Percentiles rank a stretch among this genome's conserved stretches.
These are phyloP conservation scores for Luffa acutangula DNA, from an alignment of 306 rosid species.

Conservation along the genomic window DNA sequence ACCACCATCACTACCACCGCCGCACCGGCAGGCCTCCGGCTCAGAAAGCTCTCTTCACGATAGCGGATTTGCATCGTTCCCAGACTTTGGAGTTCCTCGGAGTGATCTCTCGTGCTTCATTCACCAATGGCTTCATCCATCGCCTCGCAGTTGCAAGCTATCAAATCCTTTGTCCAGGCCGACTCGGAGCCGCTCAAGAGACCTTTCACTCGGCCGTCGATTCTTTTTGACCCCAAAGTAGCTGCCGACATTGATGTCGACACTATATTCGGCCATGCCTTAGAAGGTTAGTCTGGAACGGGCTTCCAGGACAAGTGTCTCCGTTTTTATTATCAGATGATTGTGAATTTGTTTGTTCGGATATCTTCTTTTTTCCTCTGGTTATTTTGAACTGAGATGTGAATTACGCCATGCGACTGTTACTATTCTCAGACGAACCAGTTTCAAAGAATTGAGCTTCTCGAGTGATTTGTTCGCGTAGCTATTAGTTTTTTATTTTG, in stretches of 20 bases:
- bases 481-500: neutral
- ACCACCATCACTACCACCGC: neutral
- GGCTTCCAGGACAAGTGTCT: neutral
- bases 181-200: slow-evolving; percentile 48
- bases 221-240: slow-evolving; percentile 61
- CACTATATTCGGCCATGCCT: slow-evolving; percentile 36
- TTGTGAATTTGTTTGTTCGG: neutral
- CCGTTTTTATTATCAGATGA: neutral
- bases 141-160: slow-evolving; percentile 50
- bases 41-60: neutral
- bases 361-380: neutral
- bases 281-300: slow-evolving; percentile 35
- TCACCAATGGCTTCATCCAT: slow-evolving; percentile 52
- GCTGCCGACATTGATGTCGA: slow-evolving; percentile 71
- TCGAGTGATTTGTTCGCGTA: neutral
- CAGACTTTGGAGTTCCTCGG: neutral
- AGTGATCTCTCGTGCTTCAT: neutral
- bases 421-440: neutral
- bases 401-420: neutral
- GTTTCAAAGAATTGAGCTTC: neutral
- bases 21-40: neutral
- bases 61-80: neutral
- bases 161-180: slow-evolving; percentile 34
- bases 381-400: too few relatives aligned
- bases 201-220: slow-evolving; percentile 76